A percentile compares a stretch with the other conserved stretches of the same genome.
Conservation (phyloP, 1,139 yeast genomes). For the Geotrichum bryndzae region DNA sequence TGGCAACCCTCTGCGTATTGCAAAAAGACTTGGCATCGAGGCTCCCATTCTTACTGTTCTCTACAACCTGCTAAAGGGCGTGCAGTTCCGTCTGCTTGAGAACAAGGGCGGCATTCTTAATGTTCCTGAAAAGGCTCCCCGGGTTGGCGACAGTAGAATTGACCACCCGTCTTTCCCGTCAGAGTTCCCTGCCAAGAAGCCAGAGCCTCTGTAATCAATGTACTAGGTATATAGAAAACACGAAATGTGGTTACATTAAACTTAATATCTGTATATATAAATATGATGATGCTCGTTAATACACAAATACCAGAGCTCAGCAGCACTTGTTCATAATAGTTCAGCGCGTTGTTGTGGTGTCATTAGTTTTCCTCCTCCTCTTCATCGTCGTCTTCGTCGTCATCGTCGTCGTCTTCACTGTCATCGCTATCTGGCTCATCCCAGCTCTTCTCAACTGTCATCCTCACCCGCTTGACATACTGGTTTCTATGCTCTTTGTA, state of each 20-base stretch:
- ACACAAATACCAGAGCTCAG: neutral
- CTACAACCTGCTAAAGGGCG: conserved; percentile 51
- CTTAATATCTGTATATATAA: neutral
- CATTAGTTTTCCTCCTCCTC: conserved; percentile 10
- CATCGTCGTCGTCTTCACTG: conserved; percentile 16
- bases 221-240: neutral
- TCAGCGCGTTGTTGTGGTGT: neutral
- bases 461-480: conserved; percentile 83
- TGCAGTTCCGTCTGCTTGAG: conserved; percentile 58
- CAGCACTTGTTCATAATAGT: neutral
- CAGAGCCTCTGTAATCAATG: neutral
- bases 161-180: conserved; percentile 11
- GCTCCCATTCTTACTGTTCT: conserved; percentile 56
- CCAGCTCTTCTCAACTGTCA: conserved; percentile 69
- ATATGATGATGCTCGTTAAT: neutral
- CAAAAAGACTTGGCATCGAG: conserved; percentile 47
- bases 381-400: conserved; percentile 16
- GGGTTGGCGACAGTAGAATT: conserved; percentile 17
- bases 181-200: conserved; percentile 1
- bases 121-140: conserved; percentile 42
- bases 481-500: conserved; percentile 93
- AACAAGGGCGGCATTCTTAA: conserved; percentile 40
- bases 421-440: conserved; percentile 21
- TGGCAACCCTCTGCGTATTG: conserved; percentile 64
- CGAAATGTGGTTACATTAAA: neutral